Evolutionary conservation across 306 rosid genomes (phyloP), one percentile per base, ranked within the genome.

Genomic region (Dalbergia cochinchinensis): DNA sequence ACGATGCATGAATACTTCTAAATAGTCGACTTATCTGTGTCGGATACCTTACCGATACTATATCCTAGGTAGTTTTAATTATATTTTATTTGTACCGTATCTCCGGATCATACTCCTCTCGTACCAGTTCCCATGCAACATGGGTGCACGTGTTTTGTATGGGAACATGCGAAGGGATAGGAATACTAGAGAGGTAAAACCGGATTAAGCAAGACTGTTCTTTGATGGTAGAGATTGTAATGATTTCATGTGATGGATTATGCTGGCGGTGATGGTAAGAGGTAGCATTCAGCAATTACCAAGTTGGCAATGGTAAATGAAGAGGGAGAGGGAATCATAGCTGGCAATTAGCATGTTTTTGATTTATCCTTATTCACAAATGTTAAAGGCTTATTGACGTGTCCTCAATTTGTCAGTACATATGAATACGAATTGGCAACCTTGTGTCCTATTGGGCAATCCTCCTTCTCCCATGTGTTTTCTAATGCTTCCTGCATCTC

Each of bases 191-290:
- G 58, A 74, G n/a, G 53, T 63, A 4, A 63, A 63, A 26, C 14
- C 22, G 44, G 62, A 7, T 33, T 51, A 47, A 20, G 73, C 55
- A 50, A 47, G 47, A 54, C 4, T 54, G 60, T 54, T 54, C 20
- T 58, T 74, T 74, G 76, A 74, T 47, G 20, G 31, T 11, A 8
- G 62, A 58, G 47, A 12, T 60, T 69, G 68, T 41, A 18, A 26
- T 62, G 60, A 33, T 76, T 62, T 41, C 61, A 76, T 76, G 54
- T 69, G 35, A 19, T 79, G 71, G 18, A 59, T 58, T 15, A 42
- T 57, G 35, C 6, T 48, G 66, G 62, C 31, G 31, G 31, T 39
- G 8, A 64, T 11, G 79, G 7, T 55, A 60, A 55, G 51, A 73
- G 75, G 55, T 33, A 14, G 33, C 61, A 26, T 66, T 79, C 54